Conservation (phyloP, 225 moss, liverwort and hornwort genomes). For the Straminergon stramineum region DNA sequence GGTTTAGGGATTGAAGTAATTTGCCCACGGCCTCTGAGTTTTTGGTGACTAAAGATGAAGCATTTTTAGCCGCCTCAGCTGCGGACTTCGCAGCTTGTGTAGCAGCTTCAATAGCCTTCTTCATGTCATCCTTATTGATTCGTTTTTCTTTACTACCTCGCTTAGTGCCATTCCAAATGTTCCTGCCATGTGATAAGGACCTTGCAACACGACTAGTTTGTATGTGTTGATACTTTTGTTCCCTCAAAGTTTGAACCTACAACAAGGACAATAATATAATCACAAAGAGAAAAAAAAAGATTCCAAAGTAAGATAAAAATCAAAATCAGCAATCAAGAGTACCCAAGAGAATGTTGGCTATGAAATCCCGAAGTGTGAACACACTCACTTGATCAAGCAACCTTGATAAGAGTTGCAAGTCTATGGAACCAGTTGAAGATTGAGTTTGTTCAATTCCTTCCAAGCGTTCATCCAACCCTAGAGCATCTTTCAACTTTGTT, state of each 20-base stretch:
- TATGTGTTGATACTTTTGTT: constrained; percentile 13
- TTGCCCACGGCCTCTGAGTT: constrained; percentile 24
- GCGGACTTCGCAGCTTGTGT: constrained; percentile 36
- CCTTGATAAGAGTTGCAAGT: constrained; percentile 24
- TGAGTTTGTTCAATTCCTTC: constrained; percentile 11
- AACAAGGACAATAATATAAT: not conserved
- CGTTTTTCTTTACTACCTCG: constrained; percentile 1
- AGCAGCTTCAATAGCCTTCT: constrained; percentile 21
- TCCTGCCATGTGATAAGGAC: not conserved
- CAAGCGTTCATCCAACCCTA: not conserved
- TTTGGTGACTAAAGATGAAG: constrained; percentile 21
- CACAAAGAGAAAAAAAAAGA: not conserved
- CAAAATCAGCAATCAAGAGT: not conserved
- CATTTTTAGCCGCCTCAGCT: constrained; percentile 19
- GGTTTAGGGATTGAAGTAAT: constrained; percentile 4
- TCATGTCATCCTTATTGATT: constrained; percentile 11
- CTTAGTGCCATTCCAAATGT: constrained; percentile 10
- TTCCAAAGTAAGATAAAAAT: no score
- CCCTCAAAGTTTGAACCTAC: constrained; percentile 35
- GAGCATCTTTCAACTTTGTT: constrained; percentile 5
- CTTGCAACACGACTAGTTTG: not conserved
- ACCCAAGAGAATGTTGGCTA: not conserved
- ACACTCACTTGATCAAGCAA: constrained; percentile 34
- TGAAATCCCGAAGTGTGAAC: not conserved
- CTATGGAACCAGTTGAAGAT: not conserved